Base-by-base conservation (phyloP, 1,284 basidiomycete genomes). In the Sporisorium scitamineum region DNA sequence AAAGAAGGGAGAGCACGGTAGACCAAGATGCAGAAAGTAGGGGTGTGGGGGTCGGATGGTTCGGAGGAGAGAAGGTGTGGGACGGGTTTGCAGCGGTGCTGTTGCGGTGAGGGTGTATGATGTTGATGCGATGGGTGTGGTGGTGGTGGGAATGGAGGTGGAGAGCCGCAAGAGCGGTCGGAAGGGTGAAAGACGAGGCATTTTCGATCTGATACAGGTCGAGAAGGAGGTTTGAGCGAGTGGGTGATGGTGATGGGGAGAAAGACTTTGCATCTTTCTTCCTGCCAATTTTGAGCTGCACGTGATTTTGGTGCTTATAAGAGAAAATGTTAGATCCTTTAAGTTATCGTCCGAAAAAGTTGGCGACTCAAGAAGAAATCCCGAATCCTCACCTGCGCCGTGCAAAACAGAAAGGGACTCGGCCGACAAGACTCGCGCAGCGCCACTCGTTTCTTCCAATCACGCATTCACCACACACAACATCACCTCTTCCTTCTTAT, bases 171-270 rank as follows among this genome's bases (percentile, higher is more conserved):
- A 18, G 24, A 73, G 44, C 10, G 64, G 45, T 8, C 64, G 61
- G 55, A 63, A 61, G 5, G 70, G 61, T 20, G 61, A 64, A 16
- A 67, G 50, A 11, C 70, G 70, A 9, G 70, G 64, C 70, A 73
- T 73, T 29, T 22, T 50, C 6, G 20, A 24, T 41, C 14, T 34
- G 27, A 5, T 20, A 42, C 5, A 22, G 27, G 18, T 24, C 6
- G 16, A 20, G n/a, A 7, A n/a, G 16, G 11, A n/a, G 18, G 22
- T 29, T 16, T 14, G 7, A 22, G 20, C n/a, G 45, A 20, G n/a
- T n/a, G n/a, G 37, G 37, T 39, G 37, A 39, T 27, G 41, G 45
- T 44, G 62, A 47, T 4, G 45, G 51, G 42, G n/a, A 31, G n/a
- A 47, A 20, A 24, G 34, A 10, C 8, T 47, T n/a, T 10, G 18